Conservation (phyloP, 2,329 filamentous ascomycete genomes). For the Colletotrichum cereale region DNA sequence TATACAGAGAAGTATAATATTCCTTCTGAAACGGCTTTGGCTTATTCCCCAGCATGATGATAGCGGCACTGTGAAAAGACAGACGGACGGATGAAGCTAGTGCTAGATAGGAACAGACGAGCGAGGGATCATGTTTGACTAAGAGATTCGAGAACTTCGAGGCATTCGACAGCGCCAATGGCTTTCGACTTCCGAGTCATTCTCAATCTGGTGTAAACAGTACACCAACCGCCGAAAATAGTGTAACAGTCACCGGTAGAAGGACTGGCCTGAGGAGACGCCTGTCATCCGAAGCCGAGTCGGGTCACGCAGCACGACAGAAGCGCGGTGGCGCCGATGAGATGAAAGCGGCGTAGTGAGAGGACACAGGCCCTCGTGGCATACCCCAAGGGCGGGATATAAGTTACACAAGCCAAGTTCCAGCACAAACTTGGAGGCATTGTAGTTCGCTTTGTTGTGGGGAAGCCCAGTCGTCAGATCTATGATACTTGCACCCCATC, state of each 20-base stretch:
- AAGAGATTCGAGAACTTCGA: neutral
- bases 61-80: constrained; percentile 10
- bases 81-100: constrained; percentile 13
- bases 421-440: constrained; percentile 14
- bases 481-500: neutral
- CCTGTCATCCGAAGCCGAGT: neutral
- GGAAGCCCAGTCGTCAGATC: neutral
- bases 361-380: constrained; percentile 30
- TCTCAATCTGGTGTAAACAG: neutral
- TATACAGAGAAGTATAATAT: neutral
- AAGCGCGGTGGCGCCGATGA: neutral
- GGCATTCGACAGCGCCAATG: constrained; percentile 22
- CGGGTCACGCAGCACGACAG: constrained; percentile 8
- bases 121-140: constrained; percentile 3
- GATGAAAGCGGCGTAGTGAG: constrained; percentile 10
- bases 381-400: neutral
- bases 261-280: neutral
- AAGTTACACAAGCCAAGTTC: constrained; percentile 8
- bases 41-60: constrained; percentile 6
- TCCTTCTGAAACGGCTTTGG: neutral
- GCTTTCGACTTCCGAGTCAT: constrained; percentile 28
- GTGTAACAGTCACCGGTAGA: neutral
- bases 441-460: neutral
- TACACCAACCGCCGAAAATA: neutral
- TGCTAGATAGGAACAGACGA: constrained; percentile 21